phyloP scores from a whole-genome alignment of 345 rosid species.

The Sisymbrium irio region DNA sequence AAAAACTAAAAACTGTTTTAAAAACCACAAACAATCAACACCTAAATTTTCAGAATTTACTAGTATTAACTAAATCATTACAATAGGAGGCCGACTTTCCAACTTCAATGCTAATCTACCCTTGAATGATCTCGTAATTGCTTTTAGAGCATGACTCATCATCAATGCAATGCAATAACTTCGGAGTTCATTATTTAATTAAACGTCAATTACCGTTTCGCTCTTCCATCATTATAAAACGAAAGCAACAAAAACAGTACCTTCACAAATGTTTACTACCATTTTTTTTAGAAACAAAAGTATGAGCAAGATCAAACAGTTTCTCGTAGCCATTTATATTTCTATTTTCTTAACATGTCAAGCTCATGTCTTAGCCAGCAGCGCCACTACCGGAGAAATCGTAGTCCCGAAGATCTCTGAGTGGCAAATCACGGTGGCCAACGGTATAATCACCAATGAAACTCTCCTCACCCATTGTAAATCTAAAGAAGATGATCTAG shows the following conservation, averaged over 20 bases:
- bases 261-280: not conserved
- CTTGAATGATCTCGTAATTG: not conserved
- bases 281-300: not conserved
- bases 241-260: not conserved
- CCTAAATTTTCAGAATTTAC: too few species aligned
- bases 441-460: constrained; percentile 10
- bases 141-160: constrained; percentile 6
- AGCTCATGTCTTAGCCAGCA: not conserved
- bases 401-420: constrained; percentile 13
- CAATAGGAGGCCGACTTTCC: constrained; percentile 8
- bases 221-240: constrained; percentile 9
- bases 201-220: constrained; percentile 8
- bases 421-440: constrained; percentile 29
- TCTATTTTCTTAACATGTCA: not conserved
- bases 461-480: constrained; percentile 33
- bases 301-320: constrained; percentile 15
- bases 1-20: too few species aligned
- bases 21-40: too few species aligned
- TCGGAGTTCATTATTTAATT: not conserved
- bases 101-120: constrained; percentile 5
- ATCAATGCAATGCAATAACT: constrained; percentile 21
- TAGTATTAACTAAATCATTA: not conserved
- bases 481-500: constrained; percentile 40
- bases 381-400: not conserved
- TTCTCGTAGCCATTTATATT: not conserved